Percentiles rank a stretch among this genome's conserved stretches.
Evolutionary conservation across 2,329 filamentous ascomycete species (phyloP).

Genomic region (Fusarium dimerum): DNA sequence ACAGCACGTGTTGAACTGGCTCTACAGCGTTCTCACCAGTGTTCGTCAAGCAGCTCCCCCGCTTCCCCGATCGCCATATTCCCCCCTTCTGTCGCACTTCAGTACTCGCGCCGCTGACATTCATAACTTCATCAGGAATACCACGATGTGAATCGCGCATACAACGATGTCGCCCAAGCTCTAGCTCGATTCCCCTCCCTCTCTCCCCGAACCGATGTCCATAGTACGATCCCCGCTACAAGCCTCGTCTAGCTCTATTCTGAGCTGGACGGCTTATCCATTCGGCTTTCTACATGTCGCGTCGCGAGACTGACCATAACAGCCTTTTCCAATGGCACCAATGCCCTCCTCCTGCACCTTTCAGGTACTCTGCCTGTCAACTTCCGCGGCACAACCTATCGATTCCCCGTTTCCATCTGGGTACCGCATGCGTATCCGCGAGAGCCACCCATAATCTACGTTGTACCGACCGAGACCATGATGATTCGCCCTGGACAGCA

Average conservation of each 20-base stretch:
- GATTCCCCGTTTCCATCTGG: constrained; percentile 92
- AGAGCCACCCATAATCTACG: constrained; percentile 83
- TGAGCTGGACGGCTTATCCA: constrained; percentile 12
- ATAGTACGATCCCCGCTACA: constrained; percentile 66
- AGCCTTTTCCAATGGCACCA: constrained; percentile 88
- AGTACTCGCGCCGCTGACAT: background rate
- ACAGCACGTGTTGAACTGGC: constrained; percentile 90
- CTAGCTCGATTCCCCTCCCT: constrained; percentile 80
- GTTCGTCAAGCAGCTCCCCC: constrained; percentile 44
- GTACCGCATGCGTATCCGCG: constrained; percentile 86
- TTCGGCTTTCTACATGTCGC: constrained; percentile 2
- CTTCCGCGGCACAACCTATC: constrained; percentile 86
- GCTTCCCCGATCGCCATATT: constrained; percentile 8
- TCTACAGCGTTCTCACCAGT: constrained; percentile 85
- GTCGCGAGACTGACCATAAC: constrained; percentile 13
- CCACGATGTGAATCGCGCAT: constrained; percentile 86
- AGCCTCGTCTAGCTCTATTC: constrained; percentile 30
- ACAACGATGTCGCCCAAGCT: constrained; percentile 84
- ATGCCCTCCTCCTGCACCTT: constrained; percentile 83
- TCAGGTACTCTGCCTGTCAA: constrained; percentile 86
- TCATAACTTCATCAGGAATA: constrained; percentile 68
- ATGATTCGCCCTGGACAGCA: constrained; percentile 89
- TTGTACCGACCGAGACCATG: constrained; percentile 87
- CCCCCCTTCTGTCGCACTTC: background rate
- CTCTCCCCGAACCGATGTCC: constrained; percentile 86